Base-by-base conservation (phyloP, 306 rosid genomes). In the Quercus agrifolia region DNA sequence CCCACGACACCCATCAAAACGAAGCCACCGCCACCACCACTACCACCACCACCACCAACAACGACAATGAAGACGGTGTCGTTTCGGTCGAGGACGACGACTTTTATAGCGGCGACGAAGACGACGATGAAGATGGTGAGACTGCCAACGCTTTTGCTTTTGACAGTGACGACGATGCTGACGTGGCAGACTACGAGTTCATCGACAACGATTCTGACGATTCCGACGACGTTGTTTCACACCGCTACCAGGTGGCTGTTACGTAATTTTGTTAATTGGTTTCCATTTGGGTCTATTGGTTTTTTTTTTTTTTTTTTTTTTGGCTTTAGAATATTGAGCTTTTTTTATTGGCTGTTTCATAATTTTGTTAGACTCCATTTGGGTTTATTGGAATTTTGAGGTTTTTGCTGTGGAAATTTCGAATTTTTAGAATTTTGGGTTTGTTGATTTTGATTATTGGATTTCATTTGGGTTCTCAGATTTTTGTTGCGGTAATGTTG, bases 91-190 rank as follows among this genome's bases (percentile, higher is more conserved):
- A 88, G 44, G 89, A 89, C 5, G 89, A 89, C 7, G 89, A 82
- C 52, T 89, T 83, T 75, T 89, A 87, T 27, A 89, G 91, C 71
- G 88, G 89, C 44, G 91, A 85, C 62, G 91, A 85, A n/a, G 91
- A 87, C 23, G 91, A 85, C n/a, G 88, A 84, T 66, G 89, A 88
- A 33, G 88, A 49, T 13, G 54, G 86, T 12, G 88, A 89, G 28
- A 35, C 72, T 11, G 6, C 72, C 18, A 68, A 80, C 44, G 79
- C 78, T 20, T 89, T 73, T 18, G 83, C 62, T 18, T 68, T 89
- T 73, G 89, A 87, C 80, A 89, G 91, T 75, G 93, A 89, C 78
- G 93, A 89, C 78, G 88, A 89, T 30, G 89, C 91, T 57, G 91
- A 88, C 75, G 83, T 73, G 17, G 89, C 86, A 38, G 93, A 84